Conservation (phyloP, 140 eudicot genomes). For the Stevia rebaudiana region DNA sequence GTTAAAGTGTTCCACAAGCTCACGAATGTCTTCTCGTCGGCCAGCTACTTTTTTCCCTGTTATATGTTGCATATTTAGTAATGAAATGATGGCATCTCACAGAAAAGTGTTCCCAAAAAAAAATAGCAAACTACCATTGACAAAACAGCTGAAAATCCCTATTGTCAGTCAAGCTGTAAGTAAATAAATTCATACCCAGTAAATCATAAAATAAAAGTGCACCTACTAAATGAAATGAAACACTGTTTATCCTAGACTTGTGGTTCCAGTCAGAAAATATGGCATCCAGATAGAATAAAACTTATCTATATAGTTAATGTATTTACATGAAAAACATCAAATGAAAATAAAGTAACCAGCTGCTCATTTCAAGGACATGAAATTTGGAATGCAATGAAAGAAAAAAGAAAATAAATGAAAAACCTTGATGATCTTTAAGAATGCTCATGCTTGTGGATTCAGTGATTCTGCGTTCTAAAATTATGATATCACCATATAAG, state of each 20-base stretch:
- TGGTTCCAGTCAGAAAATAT: neutral
- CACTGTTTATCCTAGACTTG: neutral
- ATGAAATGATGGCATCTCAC: neutral
- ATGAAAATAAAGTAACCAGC: neutral
- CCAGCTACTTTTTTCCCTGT: constrained; percentile 76
- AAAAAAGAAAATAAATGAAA: constrained; percentile 11
- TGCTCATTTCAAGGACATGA: neutral
- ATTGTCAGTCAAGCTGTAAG: no score
- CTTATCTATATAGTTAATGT: neutral
- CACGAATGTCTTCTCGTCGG: constrained; percentile 74
- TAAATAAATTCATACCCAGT: neutral
- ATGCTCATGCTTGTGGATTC: constrained; percentile 61
- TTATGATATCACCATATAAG: constrained; percentile 60
- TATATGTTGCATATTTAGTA: constrained; percentile 16
- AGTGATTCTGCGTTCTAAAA: constrained; percentile 68
- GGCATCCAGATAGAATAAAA: neutral
- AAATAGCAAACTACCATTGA: neutral
- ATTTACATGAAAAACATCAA: neutral
- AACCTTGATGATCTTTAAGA: constrained; percentile 75
- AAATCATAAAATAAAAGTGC: neutral
- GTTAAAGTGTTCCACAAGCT: constrained; percentile 82
- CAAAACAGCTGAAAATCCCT: neutral
- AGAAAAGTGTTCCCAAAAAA: neutral
- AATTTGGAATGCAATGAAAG: neutral
- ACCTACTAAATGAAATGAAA: neutral